Conservation (phyloP, 768 basidiomycete species). For the Gautieria morchelliformis region DNA sequence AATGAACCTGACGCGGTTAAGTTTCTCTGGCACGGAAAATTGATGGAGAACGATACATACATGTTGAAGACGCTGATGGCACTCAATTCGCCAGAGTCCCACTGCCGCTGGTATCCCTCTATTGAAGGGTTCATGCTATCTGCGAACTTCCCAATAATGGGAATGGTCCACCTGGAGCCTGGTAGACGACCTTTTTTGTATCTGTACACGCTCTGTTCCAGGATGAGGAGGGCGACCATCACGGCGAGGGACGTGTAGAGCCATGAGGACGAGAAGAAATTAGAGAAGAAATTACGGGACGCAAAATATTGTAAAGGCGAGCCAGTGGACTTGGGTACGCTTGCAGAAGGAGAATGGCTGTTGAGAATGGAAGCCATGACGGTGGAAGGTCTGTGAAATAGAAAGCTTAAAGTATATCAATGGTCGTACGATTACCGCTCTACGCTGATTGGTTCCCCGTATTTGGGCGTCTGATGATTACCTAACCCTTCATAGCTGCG, state of each 20-base stretch:
- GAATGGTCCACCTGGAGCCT: constrained; percentile 87
- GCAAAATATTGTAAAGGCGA: neutral
- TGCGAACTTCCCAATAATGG: constrained; percentile 93
- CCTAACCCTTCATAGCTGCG: neutral
- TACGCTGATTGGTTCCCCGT: neutral
- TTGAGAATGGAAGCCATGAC: neutral
- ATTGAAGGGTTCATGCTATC: constrained; percentile 88
- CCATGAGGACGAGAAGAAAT: neutral
- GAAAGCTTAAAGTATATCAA: neutral
- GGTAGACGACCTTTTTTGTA: constrained; percentile 84
- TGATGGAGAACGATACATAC: constrained; percentile 33
- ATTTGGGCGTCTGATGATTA: neutral
- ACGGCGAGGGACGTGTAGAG: constrained; percentile 52
- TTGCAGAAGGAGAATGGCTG: neutral
- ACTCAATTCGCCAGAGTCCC: constrained; percentile 82
- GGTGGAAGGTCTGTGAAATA: neutral
- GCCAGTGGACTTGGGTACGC: neutral
- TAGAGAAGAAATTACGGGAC: neutral
- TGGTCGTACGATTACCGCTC: neutral
- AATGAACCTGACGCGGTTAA: constrained; percentile 64
- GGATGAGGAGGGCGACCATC: constrained; percentile 61
- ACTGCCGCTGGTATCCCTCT: constrained; percentile 86
- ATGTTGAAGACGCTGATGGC: constrained; percentile 97
- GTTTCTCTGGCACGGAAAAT: neutral
- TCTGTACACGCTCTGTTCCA: constrained; percentile 86